Base-by-base conservation (phyloP, 495 filamentous ascomycete genomes). In the Penicillium ochrochloron region DNA sequence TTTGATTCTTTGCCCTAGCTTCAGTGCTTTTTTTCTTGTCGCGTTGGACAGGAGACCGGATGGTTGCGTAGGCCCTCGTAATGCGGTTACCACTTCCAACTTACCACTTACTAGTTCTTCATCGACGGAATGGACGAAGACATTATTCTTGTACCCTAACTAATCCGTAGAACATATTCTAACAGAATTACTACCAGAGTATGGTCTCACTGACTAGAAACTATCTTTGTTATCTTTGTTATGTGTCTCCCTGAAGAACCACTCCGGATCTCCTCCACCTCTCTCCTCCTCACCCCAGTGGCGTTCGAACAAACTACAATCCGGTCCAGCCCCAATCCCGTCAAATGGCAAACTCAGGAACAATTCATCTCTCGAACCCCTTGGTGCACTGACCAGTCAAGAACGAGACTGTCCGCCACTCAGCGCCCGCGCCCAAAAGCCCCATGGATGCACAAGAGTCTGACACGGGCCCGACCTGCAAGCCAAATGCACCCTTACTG, bases 41-140 rank as follows among this genome's bases (percentile, higher is more conserved):
- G 54, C 31, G 57, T 65, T 59, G 27, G 34, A 42, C 48, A 60
- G 60, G 42, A 31, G 54, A 52, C 35, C 70, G 72, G 72, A 69
- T 72, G 70, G 59, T 73, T 76, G 74, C 74, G 70, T 75, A 68
- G 68, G 60, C 55, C 44, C 2, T 35, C 10, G 56, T 71, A 65
- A 70, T 57, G 62, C 63, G 52, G 41, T 60, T 67, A 70, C 58
- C 60, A 63, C 60, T 35, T 29, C 25, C 25, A 27, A 27, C 25
- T 27, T 27, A 70, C 58, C 60, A 63, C 60, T 35, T 29, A 31
- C 7, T 33, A 33, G 2, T 33, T 27, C 2, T 27, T 27, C 25
- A 27, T 27, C 2, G 25, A 33, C 31, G 31, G 31, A 5, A 7
- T 33, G 31, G 8, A 5, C 8, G 0, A 6, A 33, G 5, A 7